Percentiles rank a stretch among this genome's conserved stretches.
These are phyloP conservation scores for Lunularia cruciata DNA, from an alignment of 225 moss, liverwort and hornwort species.

Conservation along the genomic window DNA sequence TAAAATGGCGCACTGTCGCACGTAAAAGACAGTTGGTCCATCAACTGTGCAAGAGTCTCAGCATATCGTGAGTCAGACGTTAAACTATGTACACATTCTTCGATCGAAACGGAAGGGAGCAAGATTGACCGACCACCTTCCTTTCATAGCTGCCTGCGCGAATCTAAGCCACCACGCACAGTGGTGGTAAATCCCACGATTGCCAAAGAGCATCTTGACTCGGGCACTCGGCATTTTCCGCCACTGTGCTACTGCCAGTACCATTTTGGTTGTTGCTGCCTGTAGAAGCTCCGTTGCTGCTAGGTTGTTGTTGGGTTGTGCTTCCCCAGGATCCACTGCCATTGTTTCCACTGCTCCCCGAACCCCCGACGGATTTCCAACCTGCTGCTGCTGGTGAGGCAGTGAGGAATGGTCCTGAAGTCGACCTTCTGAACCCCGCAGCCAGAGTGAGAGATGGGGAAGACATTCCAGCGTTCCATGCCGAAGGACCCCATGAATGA, in stretches of 20 bases:
- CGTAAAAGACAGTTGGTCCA: conserved; percentile 41
- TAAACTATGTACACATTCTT: conserved; percentile 35
- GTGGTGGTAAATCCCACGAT: conserved; percentile 39
- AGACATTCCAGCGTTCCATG: conserved; percentile 26
- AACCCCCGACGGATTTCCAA: conserved; percentile 2
- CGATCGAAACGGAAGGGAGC: not conserved
- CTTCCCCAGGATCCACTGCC: conserved; percentile 24
- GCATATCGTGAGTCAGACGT: conserved; percentile 17
- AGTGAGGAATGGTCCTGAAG: conserved; percentile 27
- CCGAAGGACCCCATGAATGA: conserved; percentile 26
- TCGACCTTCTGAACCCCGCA: conserved; percentile 27
- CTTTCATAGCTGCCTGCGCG: not conserved
- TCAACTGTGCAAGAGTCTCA: conserved; percentile 29
- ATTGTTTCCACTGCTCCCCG: conserved; percentile 6
- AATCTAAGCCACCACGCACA: conserved; percentile 35
- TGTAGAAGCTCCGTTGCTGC: not conserved
- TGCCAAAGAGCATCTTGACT: conserved; percentile 48
- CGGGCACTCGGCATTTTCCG: conserved; percentile 35
- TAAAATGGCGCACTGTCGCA: conserved; percentile 36
- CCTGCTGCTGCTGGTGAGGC: conserved; percentile 22
- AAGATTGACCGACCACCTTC: conserved; percentile 5
- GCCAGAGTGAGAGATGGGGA: conserved; percentile 37
- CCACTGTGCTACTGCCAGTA: not conserved
- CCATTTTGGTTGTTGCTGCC: conserved; percentile 10
- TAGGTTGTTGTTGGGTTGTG: not conserved